phyloP scores from a whole-genome alignment of 164 flowering plant genomes.

The Berberis thunbergii region DNA sequence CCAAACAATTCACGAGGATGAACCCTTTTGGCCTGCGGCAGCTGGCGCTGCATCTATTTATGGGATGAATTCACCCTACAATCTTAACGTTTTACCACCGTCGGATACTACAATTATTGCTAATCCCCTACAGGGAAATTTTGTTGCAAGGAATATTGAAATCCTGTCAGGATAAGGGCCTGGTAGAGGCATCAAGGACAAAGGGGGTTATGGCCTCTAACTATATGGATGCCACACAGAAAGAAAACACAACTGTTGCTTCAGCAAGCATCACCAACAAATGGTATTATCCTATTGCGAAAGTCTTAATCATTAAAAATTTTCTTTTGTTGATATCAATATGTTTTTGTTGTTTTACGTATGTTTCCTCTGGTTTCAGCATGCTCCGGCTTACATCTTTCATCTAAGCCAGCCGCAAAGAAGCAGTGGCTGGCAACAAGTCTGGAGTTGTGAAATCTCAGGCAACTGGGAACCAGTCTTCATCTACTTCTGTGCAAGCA shows the following conservation, averaged over 20 bases:
- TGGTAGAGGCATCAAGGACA: slow-evolving; percentile 38
- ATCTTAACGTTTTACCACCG: slow-evolving; percentile 55
- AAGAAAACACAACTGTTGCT: slow-evolving; percentile 52
- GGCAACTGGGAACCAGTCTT: slow-evolving; percentile 15
- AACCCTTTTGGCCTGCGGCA: slow-evolving; percentile 52
- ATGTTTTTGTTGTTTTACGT: neutral
- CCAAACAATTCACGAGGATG: slow-evolving; percentile 74
- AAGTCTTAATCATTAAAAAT: neutral
- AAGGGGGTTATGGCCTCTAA: slow-evolving; percentile 32
- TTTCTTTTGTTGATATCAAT: no score
- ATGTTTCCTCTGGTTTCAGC: slow-evolving; percentile 34
- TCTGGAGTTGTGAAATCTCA: slow-evolving; percentile 40
- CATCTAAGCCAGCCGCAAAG: slow-evolving; percentile 80
- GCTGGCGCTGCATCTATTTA: slow-evolving; percentile 59
- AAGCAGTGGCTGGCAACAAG: slow-evolving; percentile 32
- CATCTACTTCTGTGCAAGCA: slow-evolving; percentile 30
- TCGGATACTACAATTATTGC: slow-evolving; percentile 29
- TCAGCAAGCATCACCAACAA: slow-evolving; percentile 60
- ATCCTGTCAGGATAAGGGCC: slow-evolving; percentile 49
- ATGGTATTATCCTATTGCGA: slow-evolving; percentile 26
- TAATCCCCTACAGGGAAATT: slow-evolving; percentile 31
- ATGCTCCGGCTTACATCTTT: slow-evolving; percentile 72
- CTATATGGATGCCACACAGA: slow-evolving; percentile 42
- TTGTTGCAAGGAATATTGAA: slow-evolving; percentile 31
- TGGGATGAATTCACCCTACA: slow-evolving; percentile 58